These are phyloP conservation scores for Chytriomyces sp. DNA, from an alignment of 192 early-diverging fungal species.

Conservation along the genomic window DNA sequence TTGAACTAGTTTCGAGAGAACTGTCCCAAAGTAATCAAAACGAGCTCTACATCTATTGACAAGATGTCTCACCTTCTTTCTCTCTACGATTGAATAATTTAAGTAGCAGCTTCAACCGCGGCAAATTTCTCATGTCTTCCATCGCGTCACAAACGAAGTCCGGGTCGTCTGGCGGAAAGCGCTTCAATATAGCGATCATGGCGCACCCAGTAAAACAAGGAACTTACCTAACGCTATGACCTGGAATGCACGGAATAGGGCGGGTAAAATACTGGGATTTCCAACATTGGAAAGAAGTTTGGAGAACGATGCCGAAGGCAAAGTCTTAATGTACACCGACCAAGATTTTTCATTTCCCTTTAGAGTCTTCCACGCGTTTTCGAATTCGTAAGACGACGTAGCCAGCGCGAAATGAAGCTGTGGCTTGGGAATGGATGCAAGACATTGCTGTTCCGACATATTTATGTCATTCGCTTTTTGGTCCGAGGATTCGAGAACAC, in stretches of 20 bases:
- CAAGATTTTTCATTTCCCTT: not conserved
- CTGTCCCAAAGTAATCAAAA: too few relatives aligned
- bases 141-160: not conserved
- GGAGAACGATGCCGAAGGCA: not conserved
- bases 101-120: not conserved
- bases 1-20: too few relatives aligned
- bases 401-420: not conserved
- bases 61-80: too few relatives aligned
- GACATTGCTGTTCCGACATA: not conserved
- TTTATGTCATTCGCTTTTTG: not conserved
- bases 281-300: constrained; percentile 10
- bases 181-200: not conserved
- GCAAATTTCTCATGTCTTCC: constrained; percentile 14
- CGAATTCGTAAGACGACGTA: constrained; percentile 15
- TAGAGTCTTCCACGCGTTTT: constrained; percentile 13
- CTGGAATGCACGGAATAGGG: constrained; percentile 6
- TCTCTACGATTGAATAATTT: constrained; percentile 6
- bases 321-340: not conserved
- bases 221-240: not conserved
- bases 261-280: constrained; percentile 8
- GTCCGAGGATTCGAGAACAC: not conserved
- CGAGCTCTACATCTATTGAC: too few relatives aligned
- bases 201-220: not conserved
- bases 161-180: not conserved
- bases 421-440: not conserved